Percentiles rank a stretch among this genome's conserved stretches.
phyloP scores from a whole-genome alignment of 495 filamentous ascomycete species.

The Apiosordaria backusii region DNA sequence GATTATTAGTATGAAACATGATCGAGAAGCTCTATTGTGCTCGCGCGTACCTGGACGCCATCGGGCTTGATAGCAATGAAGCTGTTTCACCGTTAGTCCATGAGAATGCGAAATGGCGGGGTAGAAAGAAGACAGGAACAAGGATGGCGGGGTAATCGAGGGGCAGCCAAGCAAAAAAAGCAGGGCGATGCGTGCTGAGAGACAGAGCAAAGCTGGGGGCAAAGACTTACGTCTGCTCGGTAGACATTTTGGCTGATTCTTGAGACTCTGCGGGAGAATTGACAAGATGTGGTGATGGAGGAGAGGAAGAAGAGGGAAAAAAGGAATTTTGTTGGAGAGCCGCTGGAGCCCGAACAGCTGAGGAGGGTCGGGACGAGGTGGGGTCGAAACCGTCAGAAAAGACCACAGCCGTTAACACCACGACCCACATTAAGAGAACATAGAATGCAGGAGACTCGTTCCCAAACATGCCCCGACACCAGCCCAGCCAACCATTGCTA shows the following conservation, averaged over 20 bases:
- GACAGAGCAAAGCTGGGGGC: neutral
- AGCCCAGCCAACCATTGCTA: neutral
- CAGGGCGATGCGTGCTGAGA: neutral
- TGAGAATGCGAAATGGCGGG: conserved; percentile 19
- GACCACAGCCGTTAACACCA: conserved; percentile 22
- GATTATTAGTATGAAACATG: conserved; percentile 26
- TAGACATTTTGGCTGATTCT: conserved; percentile 63
- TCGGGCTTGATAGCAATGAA: conserved; percentile 99
- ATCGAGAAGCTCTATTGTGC: conserved; percentile 10
- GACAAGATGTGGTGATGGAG: conserved; percentile 36
- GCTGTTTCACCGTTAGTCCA: conserved; percentile 57
- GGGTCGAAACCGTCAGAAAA: conserved; percentile 19
- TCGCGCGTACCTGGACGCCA: conserved; percentile 83
- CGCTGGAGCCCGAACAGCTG: conserved; percentile 12
- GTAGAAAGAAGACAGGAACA: conserved; percentile 12
- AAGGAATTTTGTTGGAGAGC: conserved; percentile 21
- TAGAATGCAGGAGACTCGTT: conserved; percentile 11
- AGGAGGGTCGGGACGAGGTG: conserved; percentile 15
- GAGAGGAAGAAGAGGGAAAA: conserved; percentile 32
- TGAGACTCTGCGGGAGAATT: conserved; percentile 32
- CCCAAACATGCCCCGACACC: conserved; percentile 2
- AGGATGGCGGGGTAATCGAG: conserved; percentile 33
- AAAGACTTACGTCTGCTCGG: conserved; percentile 84
- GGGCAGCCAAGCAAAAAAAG: conserved; percentile 11
- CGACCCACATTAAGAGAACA: conserved; percentile 15